phyloP scores from a whole-genome alignment of 768 basidiomycete species.

The Tricholoma sp. region DNA sequence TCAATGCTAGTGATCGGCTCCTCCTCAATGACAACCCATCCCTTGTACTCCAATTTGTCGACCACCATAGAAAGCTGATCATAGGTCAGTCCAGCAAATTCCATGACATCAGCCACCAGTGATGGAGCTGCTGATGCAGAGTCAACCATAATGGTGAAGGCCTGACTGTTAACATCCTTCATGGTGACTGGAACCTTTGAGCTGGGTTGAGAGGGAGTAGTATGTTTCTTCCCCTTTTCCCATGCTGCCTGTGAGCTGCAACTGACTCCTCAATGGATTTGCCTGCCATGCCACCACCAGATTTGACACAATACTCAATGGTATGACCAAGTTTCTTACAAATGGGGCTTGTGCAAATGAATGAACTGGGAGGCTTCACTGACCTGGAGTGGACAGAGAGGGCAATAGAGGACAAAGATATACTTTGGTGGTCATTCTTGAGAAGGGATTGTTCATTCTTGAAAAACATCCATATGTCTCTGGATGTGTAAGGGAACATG shows the following conservation, averaged over 20 bases:
- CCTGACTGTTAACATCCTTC: constrained; percentile 2
- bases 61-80: too few relatives aligned
- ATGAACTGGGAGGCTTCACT: neutral
- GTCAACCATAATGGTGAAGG: neutral
- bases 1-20: too few relatives aligned
- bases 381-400: neutral
- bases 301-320: constrained; percentile 14
- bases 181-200: neutral
- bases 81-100: too few relatives aligned
- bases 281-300: constrained; percentile 23
- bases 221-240: neutral
- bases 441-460: neutral
- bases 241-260: neutral
- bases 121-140: neutral
- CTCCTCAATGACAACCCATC: too few relatives aligned
- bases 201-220: neutral
- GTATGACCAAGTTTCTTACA: constrained; percentile 16
- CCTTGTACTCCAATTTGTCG: too few relatives aligned
- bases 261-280: constrained; percentile 17
- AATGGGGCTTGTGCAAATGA: neutral
- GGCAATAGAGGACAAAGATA: neutral
- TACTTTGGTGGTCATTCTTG: neutral
- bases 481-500: constrained; percentile 7
- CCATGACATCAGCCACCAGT: too few relatives aligned
- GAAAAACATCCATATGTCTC: neutral